Base-by-base conservation (phyloP, 2,329 filamentous ascomycete genomes). In the Plectosphaerella cucumerina region DNA sequence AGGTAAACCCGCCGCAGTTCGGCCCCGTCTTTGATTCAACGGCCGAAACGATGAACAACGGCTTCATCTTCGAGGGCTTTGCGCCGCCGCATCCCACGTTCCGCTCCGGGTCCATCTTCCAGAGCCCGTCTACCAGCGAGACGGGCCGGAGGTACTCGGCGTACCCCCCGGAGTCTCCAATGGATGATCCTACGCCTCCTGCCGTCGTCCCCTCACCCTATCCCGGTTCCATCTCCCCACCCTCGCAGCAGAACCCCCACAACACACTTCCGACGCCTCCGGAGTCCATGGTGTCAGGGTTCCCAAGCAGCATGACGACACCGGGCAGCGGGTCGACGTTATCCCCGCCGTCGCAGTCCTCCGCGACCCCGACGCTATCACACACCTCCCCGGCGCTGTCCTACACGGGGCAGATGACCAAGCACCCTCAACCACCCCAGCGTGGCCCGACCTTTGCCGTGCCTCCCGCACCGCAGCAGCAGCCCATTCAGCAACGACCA, bases 91-190 rank as follows among this genome's bases (percentile, higher is more conserved):
- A 76, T 43, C 82, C 74, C 1, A 77, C 74, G 4, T 86, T 86
- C 65, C 76, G 84, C 49, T 85, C 83, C 10, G 84, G 84, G 60
- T 86, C 84, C 1, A 86, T 86, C 53, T 86, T 86, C 64, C 71
- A 77, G 56, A 81, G 79, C 51, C 82, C 82, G 6, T 74, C 77
- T 1, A 75, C 74, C 17, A 76, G 72, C 5, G 79, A 82, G 53
- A 73, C 70, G 39, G 81, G 82, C 8, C 75, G 82, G 20, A 72
- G 82, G 8, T 82, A 84, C 55, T 85, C 82, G 15, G 83, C 85
- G 58, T 85, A 85, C 56, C 81, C 84, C 10, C 83, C 83, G 2
- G 82, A 85, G 18, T 68, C 70, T 3, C 54, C 65, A 3, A 57
- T 61, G 4, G 70, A 73, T 15, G 69, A 73, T 41, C 55, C 63